Percentiles rank a stretch among this genome's conserved stretches.
Evolutionary conservation across 2,329 filamentous ascomycete genomes (phyloP).

Genomic region (Hirsutella rhossiliensis): DNA sequence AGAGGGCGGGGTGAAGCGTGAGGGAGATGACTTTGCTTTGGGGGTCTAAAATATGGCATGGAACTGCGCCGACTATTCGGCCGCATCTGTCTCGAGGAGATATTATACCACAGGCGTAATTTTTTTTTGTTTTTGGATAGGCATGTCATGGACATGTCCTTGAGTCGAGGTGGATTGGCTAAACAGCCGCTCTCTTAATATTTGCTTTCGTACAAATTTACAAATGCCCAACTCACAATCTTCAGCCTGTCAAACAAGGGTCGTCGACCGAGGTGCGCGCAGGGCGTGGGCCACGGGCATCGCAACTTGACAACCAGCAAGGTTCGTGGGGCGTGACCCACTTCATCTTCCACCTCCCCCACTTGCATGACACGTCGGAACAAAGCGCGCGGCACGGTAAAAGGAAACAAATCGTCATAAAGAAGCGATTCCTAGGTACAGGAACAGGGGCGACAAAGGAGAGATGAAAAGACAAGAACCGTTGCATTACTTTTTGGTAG

Average conservation of each 20-base stretch:
- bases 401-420: slow-evolving; percentile 15
- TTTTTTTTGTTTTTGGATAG: not conserved
- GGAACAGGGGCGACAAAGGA: slow-evolving; percentile 17
- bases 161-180: no score
- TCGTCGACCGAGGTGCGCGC: no score
- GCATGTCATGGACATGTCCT: no score
- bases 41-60: not conserved
- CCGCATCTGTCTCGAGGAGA: not conserved
- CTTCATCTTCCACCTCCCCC: no score
- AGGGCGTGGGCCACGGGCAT: no score
- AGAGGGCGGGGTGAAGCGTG: not conserved
- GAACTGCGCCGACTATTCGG: not conserved
- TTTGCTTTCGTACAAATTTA: no score
- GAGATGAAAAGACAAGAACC: slow-evolving; percentile 15
- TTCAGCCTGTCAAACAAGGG: no score
- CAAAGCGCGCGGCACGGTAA: not conserved
- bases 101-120: not conserved
- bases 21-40: not conserved
- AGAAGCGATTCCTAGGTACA: slow-evolving; percentile 24
- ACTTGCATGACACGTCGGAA: no score
- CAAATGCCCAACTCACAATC: no score
- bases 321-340: no score
- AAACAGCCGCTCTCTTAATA: no score
- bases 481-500: slow-evolving; percentile 31
- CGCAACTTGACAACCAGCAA: no score